Base-by-base conservation (phyloP, 768 basidiomycete species). In the Mycena sanguinolenta region DNA sequence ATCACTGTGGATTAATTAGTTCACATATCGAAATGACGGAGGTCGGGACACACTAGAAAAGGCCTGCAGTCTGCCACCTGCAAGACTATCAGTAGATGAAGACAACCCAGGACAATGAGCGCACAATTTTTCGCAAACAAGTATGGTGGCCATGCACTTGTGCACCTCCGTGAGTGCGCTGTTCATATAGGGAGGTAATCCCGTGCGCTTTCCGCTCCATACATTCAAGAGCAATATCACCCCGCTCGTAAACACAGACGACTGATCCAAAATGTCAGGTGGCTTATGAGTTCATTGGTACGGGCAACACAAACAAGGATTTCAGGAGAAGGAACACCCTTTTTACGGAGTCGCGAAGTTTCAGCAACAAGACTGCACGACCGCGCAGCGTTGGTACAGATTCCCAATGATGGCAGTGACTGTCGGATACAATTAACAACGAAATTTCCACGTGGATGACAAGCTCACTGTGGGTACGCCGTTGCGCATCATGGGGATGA, bases 381-480 rank as follows among this genome's bases (percentile, higher is more conserved):
- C 9, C 94, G 85, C 3, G 95, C 92, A 1, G 95, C 90, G 71
- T 95, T 96, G 12, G 91, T 90, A 78, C 94, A 95, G 61, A 96
- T 95, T 0, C 93, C 92, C 32, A 95, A 83, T 0, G 94, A 75
- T 81, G 65, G 28, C 4, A 54, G 10, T 79, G 76, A 9, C 81
- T 62, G 39, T 21, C 28, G 21, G 19, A 28, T 21, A 30, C 17
- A 59, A 39, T 39, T 17, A 28, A n/a, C 44, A 49, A n/a, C 3
- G 21, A n/a, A 19, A 21, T 50, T 17, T 38, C 5, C 10, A 9
- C 3, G 17, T 39, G 39, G 3, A 39, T 10, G 16, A 14, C n/a
- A 16, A 3, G 53, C 78, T 1, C 79, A 65, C 71, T 21, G 61
- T 67, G 9, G 63, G 42, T 8, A 21, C 58, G 5, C 63, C 63